Conservation (phyloP, 1,139 yeast species). For the Suhomyces yuchorum region DNA sequence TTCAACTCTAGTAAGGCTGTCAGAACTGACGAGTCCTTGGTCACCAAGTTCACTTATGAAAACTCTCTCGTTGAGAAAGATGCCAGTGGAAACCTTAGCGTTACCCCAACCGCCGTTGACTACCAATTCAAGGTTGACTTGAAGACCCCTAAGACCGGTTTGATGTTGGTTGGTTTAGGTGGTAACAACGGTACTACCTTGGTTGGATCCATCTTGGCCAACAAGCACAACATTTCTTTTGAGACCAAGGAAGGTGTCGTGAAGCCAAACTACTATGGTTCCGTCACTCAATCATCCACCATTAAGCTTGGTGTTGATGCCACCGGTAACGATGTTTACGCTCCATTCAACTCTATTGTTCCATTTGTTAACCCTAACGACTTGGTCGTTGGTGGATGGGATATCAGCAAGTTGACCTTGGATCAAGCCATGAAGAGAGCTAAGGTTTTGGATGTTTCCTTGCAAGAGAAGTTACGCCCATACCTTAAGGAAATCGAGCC, state of each 20-base stretch:
- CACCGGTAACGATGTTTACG: constrained; percentile 82
- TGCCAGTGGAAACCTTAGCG: constrained; percentile 57
- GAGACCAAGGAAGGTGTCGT: constrained; percentile 80
- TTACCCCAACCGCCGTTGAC: constrained; percentile 71
- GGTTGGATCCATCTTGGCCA: constrained; percentile 82
- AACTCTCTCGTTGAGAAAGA: constrained; percentile 60
- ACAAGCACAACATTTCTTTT: constrained; percentile 75
- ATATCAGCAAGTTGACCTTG: constrained; percentile 71
- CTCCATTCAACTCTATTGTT: constrained; percentile 86
- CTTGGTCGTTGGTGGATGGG: constrained; percentile 94
- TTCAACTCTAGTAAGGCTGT: constrained; percentile 65
- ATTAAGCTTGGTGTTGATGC: constrained; percentile 86
- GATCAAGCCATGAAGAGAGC: constrained; percentile 84
- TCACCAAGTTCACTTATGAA: constrained; percentile 72
- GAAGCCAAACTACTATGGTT: constrained; percentile 88
- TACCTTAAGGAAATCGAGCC: constrained; percentile 69
- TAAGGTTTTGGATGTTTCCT: constrained; percentile 80
- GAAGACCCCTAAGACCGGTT: constrained; percentile 82
- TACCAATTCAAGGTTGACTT: constrained; percentile 87
- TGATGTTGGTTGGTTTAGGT: constrained; percentile 90
- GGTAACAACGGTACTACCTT: constrained; percentile 96
- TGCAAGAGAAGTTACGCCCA: constrained; percentile 75
- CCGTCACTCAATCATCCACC: constrained; percentile 94
- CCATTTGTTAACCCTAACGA: constrained; percentile 92
- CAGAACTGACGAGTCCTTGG: constrained; percentile 59